Evolutionary conservation across 768 basidiomycete species (phyloP), one percentile per base, ranked within the genome.

Genomic region (Termitomyces titanicus): DNA sequence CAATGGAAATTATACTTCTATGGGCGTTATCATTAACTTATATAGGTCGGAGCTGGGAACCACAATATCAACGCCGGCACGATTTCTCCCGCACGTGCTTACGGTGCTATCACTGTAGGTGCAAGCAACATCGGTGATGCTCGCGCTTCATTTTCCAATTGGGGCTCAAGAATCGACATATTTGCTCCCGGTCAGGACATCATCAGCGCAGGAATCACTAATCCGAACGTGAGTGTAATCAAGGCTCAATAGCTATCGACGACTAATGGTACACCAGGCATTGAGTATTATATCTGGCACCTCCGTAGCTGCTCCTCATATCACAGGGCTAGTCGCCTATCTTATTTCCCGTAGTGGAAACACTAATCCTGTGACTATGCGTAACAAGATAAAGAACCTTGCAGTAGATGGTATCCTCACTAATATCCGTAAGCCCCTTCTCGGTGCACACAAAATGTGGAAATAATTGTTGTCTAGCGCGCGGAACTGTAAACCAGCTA

Each of bases 61-160:
- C n/a, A 29, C 15, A 54, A 53, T 42, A 33, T 15, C 24, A 24
- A 53, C 15, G 56, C 56, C 6, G 25, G 0, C 18, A 11, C 11
- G 15, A 33, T 31, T 22, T 58, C 56, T 3, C 56, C 56, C 17
- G 51, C 52, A 4, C 47, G 56, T 33, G 56, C 47, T 13, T 24
- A 45, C 24, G 29, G 38, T 17, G 56, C 51, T 38, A 43, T 57
- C 25, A 53, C 51, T 18, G 56, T 53, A 15, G 56, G 56, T 31
- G 51, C 52, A 31, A 63, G 59, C 35, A 66, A 56, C 39, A 71
- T 73, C 51, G 47, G 52, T 4, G 72, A 70, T 49, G 56, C 58
- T 4, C 60, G 67, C 5, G 66, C 70, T 15, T 63, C 58, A 3
- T 71, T 70, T 64, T 74, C 73, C 24, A 72, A 72, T 60, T 72